A percentile compares a stretch with the other conserved stretches of the same genome.
These are phyloP conservation scores for Babjeviella inositovora DNA, from an alignment of 805 yeast species.

Conservation along the genomic window DNA sequence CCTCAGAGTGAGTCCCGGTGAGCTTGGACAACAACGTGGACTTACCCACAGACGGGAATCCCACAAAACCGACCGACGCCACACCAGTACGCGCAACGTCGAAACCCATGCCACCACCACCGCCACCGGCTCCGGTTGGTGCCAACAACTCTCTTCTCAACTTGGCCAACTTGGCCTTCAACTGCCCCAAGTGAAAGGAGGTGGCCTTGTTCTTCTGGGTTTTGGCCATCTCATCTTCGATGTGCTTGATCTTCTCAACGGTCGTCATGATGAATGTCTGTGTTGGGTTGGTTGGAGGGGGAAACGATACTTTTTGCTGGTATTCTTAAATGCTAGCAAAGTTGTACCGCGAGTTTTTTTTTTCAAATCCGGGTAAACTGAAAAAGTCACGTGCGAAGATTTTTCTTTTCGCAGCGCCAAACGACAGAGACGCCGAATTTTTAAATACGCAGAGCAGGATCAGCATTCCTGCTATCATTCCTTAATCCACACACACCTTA, in stretches of 20 bases:
- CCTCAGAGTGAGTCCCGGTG: conserved; percentile 94
- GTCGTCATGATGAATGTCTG: conserved; percentile 27
- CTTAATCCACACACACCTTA: conserved; percentile 1
- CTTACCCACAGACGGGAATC: conserved; percentile 93
- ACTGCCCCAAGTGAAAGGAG: conserved; percentile 91
- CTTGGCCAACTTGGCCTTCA: conserved; percentile 93
- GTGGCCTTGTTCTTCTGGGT: conserved; percentile 98
- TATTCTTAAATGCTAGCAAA: no score
- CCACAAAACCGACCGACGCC: conserved; percentile 94
- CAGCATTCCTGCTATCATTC: conserved; percentile 2
- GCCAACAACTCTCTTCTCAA: conserved; percentile 81
- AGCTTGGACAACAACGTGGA: conserved; percentile 73
- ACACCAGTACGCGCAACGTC: conserved; percentile 99
- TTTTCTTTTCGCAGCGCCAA: no score
- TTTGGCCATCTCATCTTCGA: conserved; percentile 95
- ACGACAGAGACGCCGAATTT: no score
- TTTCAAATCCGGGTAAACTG: no score
- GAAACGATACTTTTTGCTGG: no score
- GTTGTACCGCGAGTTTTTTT: no score
- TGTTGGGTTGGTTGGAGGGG: no score
- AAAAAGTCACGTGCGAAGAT: no score
- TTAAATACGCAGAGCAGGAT: no score
- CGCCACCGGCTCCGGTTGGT: conserved; percentile 53
- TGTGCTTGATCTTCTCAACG: conserved; percentile 55
- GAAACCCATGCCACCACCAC: conserved; percentile 92